Conservation (phyloP, 2,329 filamentous ascomycete genomes). For the Penicillium janthinellum region DNA sequence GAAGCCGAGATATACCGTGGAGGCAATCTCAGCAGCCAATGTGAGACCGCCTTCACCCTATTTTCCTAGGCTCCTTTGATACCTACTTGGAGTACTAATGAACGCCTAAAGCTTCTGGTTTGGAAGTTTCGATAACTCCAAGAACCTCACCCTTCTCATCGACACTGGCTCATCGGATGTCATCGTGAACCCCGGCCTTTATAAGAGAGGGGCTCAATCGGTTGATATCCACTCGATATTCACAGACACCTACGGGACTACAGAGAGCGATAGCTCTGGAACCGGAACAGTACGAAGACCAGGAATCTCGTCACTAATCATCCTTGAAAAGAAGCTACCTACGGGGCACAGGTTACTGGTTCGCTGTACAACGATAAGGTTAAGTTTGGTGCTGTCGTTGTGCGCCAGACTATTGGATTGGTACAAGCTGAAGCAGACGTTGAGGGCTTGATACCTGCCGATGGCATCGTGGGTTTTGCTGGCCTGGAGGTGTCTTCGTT, state of each 20-base stretch:
- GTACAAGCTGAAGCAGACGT: background rate
- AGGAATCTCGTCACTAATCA: background rate
- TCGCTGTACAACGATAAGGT: slow-evolving; percentile 11
- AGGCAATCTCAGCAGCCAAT: slow-evolving; percentile 1
- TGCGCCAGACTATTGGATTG: slow-evolving; percentile 7
- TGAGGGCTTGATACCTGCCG: background rate
- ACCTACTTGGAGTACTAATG: background rate
- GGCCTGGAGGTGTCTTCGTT: slow-evolving; percentile 3
- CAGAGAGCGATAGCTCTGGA: slow-evolving; percentile 11
- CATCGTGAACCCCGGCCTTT: slow-evolving; percentile 6
- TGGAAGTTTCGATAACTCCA: slow-evolving; percentile 5
- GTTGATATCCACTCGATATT: slow-evolving; percentile 6
- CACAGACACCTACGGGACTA: slow-evolving; percentile 3
- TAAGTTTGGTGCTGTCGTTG: slow-evolving; percentile 6
- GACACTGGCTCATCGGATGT: slow-evolving; percentile 8
- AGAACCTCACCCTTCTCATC: slow-evolving; percentile 4
- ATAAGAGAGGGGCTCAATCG: background rate
- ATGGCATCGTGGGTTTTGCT: slow-evolving; percentile 10
- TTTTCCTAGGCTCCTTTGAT: too few species aligned
- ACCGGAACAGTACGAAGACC: background rate
- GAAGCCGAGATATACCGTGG: background rate
- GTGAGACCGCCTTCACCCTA: background rate
- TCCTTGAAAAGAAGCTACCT: background rate
- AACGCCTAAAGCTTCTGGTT: slow-evolving; percentile 4
- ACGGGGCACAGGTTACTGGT: slow-evolving; percentile 4